Base-by-base conservation (phyloP, 225 moss, liverwort and hornwort genomes). In the Polytrichum commune region DNA sequence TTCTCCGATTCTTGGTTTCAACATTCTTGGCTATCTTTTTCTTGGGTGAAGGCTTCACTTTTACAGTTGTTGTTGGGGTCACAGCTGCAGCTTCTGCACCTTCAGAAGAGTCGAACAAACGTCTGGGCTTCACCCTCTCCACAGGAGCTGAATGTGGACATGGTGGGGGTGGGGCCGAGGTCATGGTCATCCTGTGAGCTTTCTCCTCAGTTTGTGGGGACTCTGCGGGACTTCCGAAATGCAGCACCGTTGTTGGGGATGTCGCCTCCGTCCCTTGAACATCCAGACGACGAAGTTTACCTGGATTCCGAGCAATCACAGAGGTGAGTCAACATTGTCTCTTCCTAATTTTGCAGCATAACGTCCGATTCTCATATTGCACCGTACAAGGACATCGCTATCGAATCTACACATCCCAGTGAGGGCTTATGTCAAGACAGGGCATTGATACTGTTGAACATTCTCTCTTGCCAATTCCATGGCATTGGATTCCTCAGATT, bases 51-150 rank as follows among this genome's bases (percentile, higher is more conserved):
- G 56, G 55, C 71, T 60, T 79, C 3, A 25, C 66, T 30, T 66
- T 73, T 29, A 19, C 55, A 6, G 66, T 70, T 4, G 63, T 60
- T 8, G 16, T 55, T 53, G 19, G 22, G 24, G 66, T 18, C 3
- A 64, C 19, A 28, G 20, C 10, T 65, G 46, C n/a, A 18, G n/a
- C 22, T 63, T 22, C 35, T 20, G 7, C 67, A 38, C 7, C 80
- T 28, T 77, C 74, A 0, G 79, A 79, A 8, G 33, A 75, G 6
- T 65, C 69, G 60, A 86, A 86, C 16, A 86, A 4, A 24, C 86
- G 83, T 66, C 86, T 65, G 28, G 86, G 83, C 27, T 62, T 78
- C 65, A 78, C 86, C 25, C 78, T 62, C 55, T 82, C 75, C 46
- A 16, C 13, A 61, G 80, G 67, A 54, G 22, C 20, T 60, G 55